Conservation (phyloP, 768 basidiomycete species). For the Trametes coccinea region DNA sequence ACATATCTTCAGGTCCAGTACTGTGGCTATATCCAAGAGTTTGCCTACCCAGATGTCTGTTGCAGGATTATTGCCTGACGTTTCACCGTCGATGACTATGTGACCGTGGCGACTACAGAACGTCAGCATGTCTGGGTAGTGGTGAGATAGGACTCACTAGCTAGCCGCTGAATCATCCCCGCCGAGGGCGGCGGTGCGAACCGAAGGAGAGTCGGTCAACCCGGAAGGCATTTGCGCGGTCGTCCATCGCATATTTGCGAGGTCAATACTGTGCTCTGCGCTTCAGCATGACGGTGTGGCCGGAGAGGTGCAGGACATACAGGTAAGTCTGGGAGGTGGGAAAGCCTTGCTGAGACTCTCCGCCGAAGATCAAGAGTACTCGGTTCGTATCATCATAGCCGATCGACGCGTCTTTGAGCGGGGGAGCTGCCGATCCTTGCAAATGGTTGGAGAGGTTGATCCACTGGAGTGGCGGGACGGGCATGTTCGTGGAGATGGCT, state of each 20-base stretch:
- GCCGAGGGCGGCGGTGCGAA: constrained; percentile 62
- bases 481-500: constrained; percentile 51
- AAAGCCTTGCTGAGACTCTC: constrained; percentile 66
- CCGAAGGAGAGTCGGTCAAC: constrained; percentile 51
- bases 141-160: constrained; percentile 56
- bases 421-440: constrained; percentile 57
- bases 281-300: constrained; percentile 3
- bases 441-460: constrained; percentile 66
- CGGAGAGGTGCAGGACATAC: constrained; percentile 40
- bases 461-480: constrained; percentile 67
- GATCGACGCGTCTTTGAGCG: constrained; percentile 70
- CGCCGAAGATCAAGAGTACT: constrained; percentile 72
- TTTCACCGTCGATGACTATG: constrained; percentile 72
- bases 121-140: constrained; percentile 16
- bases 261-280: constrained; percentile 51
- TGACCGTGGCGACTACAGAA: constrained; percentile 66
- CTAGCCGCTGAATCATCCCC: constrained; percentile 78
- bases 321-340: constrained; percentile 64
- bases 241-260: constrained; percentile 62
- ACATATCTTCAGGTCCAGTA: constrained; percentile 5
- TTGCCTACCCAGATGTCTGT: constrained; percentile 72
- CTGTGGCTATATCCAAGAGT: not conserved
- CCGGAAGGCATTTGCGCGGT: constrained; percentile 51
- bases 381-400: constrained; percentile 53
- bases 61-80: constrained; percentile 50